Evolutionary conservation across 2,329 filamentous ascomycete genomes (phyloP).

Genomic region (Cytospora piceicola): DNA sequence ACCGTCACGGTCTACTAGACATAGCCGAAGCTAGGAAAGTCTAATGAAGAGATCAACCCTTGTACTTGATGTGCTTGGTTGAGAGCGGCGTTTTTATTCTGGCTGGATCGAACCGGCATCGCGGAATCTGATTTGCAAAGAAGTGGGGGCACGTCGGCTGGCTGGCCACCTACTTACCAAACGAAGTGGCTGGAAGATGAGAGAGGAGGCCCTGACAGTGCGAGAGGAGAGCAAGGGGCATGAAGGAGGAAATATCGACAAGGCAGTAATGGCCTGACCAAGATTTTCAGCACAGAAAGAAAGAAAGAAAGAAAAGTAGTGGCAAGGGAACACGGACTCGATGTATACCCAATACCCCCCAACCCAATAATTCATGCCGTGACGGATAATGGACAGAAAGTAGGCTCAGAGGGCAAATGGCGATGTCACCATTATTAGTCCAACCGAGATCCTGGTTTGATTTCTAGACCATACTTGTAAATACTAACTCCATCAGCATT

Average conservation of each 20-base stretch:
- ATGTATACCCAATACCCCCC: background rate
- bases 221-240: background rate
- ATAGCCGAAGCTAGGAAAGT: background rate
- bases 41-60: background rate
- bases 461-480: background rate
- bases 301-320: background rate
- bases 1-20: constrained; percentile 16
- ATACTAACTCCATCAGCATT: background rate
- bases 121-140: background rate
- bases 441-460: background rate
- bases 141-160: background rate
- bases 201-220: background rate
- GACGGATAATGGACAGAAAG: background rate
- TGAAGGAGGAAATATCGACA: background rate
- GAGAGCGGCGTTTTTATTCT: background rate
- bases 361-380: background rate
- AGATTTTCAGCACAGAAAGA: background rate
- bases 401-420: background rate
- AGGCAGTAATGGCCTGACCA: constrained; percentile 3
- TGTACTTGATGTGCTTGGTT: background rate
- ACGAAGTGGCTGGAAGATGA: background rate
- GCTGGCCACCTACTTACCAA: background rate
- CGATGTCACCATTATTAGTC: background rate
- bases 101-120: background rate
- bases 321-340: background rate